phyloP scores from a whole-genome alignment of 805 yeast species.

The Monosporozyma aquatica region DNA sequence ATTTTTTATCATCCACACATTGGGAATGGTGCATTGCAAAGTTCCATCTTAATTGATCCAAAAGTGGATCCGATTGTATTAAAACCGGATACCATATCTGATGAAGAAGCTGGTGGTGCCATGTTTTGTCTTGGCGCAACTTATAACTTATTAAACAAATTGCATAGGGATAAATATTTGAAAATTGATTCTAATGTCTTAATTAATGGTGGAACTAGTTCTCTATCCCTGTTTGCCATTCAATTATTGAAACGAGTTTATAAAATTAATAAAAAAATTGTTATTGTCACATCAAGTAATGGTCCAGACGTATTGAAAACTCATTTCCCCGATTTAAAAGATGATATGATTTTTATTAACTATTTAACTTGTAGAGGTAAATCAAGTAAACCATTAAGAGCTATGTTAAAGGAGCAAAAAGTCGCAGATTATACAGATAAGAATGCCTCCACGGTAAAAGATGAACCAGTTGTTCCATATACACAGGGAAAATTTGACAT shows the following conservation, averaged over 20 bases:
- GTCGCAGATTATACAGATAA: slow-evolving; percentile 8
- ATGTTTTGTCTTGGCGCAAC: slow-evolving; percentile 62
- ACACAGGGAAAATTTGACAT: slow-evolving; percentile 48
- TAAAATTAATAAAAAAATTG: slow-evolving; percentile 40
- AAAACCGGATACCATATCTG: slow-evolving; percentile 40
- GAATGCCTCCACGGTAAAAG: slow-evolving; percentile 23
- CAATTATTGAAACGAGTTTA: slow-evolving; percentile 49
- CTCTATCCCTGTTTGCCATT: slow-evolving; percentile 56
- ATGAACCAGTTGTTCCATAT: slow-evolving; percentile 20
- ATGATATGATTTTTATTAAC: slow-evolving; percentile 33
- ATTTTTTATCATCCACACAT: slow-evolving; percentile 41
- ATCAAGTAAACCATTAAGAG: slow-evolving; percentile 25
- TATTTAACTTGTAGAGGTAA: slow-evolving; percentile 29
- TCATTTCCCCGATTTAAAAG: slow-evolving; percentile 32
- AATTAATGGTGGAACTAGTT: slow-evolving; percentile 71
- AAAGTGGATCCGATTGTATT: slow-evolving; percentile 38
- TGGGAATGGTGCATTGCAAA: slow-evolving; percentile 49
- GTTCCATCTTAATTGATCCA: slow-evolving; percentile 49
- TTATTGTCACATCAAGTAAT: slow-evolving; percentile 47
- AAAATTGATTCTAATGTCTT: slow-evolving; percentile 43
- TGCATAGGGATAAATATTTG: slow-evolving; percentile 20
- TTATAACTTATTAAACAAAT: slow-evolving; percentile 33
- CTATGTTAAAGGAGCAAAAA: slow-evolving; percentile 29
- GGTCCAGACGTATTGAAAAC: slow-evolving; percentile 37
- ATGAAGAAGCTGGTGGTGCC: slow-evolving; percentile 54